Evolutionary conservation across 805 yeast species (phyloP), one percentile per base, ranked within the genome.

Genomic region (Ogataea trehaloabstinens): DNA sequence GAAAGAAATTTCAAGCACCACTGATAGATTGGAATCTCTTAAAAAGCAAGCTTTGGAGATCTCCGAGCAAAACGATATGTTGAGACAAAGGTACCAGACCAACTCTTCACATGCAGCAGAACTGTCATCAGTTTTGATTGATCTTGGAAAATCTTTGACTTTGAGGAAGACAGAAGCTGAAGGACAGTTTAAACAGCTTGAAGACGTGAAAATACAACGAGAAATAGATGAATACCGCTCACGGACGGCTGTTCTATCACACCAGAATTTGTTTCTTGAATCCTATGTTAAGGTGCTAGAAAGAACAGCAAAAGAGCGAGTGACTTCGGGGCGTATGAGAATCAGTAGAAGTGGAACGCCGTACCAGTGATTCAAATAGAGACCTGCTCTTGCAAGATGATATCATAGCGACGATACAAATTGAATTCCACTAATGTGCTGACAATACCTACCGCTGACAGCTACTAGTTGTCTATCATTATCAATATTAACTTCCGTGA

Each of bases 81-180:
- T 71, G 20, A 55, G 82, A 41, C 28, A 43, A 1, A 39, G 56
- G n/a, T 77, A 77, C 46, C 82, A 76, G 52, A 34, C 42, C 4
- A 52, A 52, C 6, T 74, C 81, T 0, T 62, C 76, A 1, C 37
- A 45, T n/a, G 80, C 80, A 3, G 77, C 77, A 0, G 73, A 69
- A 27, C 42, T 57, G 32, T 65, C 77, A 1, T 49, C 55, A 3
- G 21, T 28, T 5, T 27, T 64, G 3, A 53, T 56, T 16, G 28
- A 45, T 0, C 28, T 60, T n/a, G 58, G 60, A 27, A 41, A 46
- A 4, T 34, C 40, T 4, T 52, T 51, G 16, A 7, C 37, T 72
- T 18, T 46, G 54, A 17, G 45, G 46, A 7, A 61, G 61, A 21
- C 43, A 22, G 33, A 30, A 30, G 20, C 64, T 4, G 53, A 58